phyloP scores from a whole-genome alignment of 345 rosid genomes.

The Cardamine resedifolia region DNA sequence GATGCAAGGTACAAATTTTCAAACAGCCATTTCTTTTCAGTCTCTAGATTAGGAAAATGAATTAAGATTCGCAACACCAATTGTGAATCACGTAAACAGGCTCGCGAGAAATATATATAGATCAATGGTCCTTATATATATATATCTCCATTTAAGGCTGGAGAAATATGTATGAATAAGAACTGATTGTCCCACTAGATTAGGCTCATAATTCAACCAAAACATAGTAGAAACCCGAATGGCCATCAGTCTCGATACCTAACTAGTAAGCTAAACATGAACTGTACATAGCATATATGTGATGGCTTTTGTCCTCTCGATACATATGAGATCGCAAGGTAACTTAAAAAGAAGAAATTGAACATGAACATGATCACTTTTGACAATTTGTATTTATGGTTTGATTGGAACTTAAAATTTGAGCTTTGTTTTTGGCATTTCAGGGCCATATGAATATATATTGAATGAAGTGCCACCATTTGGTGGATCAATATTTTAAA shows the following conservation, averaged over 20 bases:
- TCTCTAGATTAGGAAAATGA: conserved; percentile 31
- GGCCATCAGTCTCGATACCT: conserved; percentile 48
- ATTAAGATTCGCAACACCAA: conserved; percentile 51
- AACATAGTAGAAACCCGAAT: conserved; percentile 39
- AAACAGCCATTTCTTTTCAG: background rate
- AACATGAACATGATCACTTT: background rate
- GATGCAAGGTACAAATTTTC: conserved; percentile 51
- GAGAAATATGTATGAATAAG: conserved; percentile 79
- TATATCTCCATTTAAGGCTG: conserved; percentile 61
- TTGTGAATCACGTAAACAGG: conserved; percentile 53
- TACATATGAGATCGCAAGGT: conserved; percentile 64
- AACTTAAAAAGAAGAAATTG: background rate
- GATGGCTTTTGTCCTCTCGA: conserved; percentile 67
- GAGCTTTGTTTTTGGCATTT: conserved; percentile 22
- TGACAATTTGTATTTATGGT: background rate
- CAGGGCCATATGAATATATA: conserved; percentile 39
- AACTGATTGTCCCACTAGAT: conserved; percentile 70
- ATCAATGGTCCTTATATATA: conserved; percentile 67
- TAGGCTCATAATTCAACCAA: conserved; percentile 52
- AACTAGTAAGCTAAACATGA: conserved; percentile 55
- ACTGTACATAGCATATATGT: conserved; percentile 45
- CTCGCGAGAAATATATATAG: conserved; percentile 76
- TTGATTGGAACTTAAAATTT: background rate
- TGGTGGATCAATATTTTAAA: conserved; percentile 39
- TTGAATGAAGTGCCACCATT: conserved; percentile 71